Evolutionary conservation across 129 eudicot genomes (phyloP).

Genomic region (Solidago caesia): DNA sequence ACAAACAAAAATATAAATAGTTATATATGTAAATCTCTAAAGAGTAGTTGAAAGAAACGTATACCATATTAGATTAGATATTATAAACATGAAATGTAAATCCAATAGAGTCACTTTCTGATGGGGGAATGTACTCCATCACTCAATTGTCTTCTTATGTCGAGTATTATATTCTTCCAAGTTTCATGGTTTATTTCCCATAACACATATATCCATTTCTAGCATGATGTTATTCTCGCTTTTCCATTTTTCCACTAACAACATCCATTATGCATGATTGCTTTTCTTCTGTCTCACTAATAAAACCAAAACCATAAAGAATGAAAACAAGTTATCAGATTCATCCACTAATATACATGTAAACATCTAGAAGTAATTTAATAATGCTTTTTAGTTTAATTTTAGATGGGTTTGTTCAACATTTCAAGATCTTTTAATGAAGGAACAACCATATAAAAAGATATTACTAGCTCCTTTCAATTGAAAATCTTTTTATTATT

Average conservation of each 20-base stretch:
- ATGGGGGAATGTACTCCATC: constrained; percentile 15
- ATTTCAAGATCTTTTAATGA: too few species aligned
- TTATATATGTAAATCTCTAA: too few species aligned
- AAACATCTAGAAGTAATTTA: too few species aligned
- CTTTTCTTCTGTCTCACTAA: neutral
- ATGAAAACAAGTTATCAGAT: constrained; percentile 18
- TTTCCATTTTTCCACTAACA: constrained; percentile 18
- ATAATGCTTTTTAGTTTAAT: too few species aligned
- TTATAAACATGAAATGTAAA: constrained; percentile 7
- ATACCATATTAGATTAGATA: neutral
- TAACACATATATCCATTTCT: constrained; percentile 12
- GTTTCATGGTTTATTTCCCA: neutral
- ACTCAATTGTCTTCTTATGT: constrained; percentile 25
- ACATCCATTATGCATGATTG: constrained; percentile 15
- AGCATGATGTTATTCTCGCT: neutral
- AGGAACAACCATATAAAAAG: too few species aligned
- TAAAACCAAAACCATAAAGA: constrained; percentile 17
- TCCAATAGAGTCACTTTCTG: constrained; percentile 24
- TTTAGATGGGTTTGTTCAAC: too few species aligned
- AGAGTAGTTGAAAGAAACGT: constrained; percentile 1
- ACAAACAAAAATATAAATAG: too few species aligned
- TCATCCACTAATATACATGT: neutral
- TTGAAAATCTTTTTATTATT: too few species aligned
- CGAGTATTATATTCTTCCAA: constrained; percentile 11
- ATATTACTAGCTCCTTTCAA: too few species aligned